Conservation (phyloP, 225 moss, liverwort and hornwort species). For the Antitrichia curtipendula region DNA sequence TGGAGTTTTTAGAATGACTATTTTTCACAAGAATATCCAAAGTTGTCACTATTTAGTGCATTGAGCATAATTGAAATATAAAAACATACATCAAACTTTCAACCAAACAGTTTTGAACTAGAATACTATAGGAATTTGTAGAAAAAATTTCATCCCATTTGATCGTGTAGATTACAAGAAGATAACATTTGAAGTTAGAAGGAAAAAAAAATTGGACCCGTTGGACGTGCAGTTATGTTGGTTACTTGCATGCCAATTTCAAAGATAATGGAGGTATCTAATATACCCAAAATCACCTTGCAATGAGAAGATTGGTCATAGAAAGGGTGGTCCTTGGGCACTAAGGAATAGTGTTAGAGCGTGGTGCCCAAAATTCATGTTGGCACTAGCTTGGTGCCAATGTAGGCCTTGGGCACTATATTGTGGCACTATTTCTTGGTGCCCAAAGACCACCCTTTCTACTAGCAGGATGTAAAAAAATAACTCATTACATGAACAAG, state of each 20-base stretch:
- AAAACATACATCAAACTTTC: not conserved
- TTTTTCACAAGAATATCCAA: not conserved
- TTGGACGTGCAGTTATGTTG: not conserved
- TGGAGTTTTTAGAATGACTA: not conserved
- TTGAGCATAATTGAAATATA: not conserved
- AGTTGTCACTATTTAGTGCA: not conserved
- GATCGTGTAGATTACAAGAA: rapidly evolving
- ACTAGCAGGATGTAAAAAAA: not conserved
- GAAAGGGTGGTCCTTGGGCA: not conserved
- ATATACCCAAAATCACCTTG: not conserved
- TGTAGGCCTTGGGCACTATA: rapidly evolving
- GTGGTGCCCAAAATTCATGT: not conserved
- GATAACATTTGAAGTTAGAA: not conserved
- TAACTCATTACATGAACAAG: not conserved
- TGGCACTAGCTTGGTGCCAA: too few relatives aligned
- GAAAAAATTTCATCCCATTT: not conserved
- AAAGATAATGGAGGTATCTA: not conserved
- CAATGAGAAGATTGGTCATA: rapidly evolving
- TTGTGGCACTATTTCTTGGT: too few relatives aligned
- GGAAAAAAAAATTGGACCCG: not conserved
- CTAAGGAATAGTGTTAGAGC: not conserved
- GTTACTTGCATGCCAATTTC: not conserved
- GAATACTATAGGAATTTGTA: not conserved
- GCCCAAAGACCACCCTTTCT: not conserved
- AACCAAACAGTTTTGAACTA: rapidly evolving